Evolutionary conservation across 108 stramenopile genomes (phyloP).

Genomic region (Cyclotella distinguenda): DNA sequence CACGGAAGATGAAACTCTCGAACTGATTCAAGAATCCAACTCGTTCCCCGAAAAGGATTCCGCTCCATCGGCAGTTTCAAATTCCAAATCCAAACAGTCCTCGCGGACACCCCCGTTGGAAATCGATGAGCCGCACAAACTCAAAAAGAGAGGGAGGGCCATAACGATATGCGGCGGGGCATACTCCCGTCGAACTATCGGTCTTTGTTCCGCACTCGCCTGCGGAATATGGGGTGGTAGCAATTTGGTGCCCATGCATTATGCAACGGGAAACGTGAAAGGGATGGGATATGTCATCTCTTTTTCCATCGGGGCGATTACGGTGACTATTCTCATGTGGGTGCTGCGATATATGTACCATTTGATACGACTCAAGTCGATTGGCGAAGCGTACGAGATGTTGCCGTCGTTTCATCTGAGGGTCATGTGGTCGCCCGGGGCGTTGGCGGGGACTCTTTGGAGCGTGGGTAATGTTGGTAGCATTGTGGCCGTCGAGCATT

Average conservation of each 20-base stretch:
- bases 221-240: slow-evolving; percentile 53
- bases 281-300: slow-evolving; percentile 70
- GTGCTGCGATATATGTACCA: slow-evolving; percentile 48
- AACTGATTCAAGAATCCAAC: slow-evolving; percentile 11
- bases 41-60: slow-evolving; percentile 6
- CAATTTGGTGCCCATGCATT: slow-evolving; percentile 58
- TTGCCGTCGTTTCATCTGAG: slow-evolving; percentile 55
- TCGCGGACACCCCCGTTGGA: slow-evolving; percentile 8
- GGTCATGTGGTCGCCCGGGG: slow-evolving; percentile 61
- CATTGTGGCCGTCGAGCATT: slow-evolving; percentile 68
- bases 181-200: slow-evolving; percentile 26
- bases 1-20: slow-evolving; percentile 16
- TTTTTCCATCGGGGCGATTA: slow-evolving; percentile 67
- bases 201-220: slow-evolving; percentile 34
- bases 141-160: background rate
- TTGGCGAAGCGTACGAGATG: slow-evolving; percentile 26
- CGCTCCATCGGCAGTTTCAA: background rate
- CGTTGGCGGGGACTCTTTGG: slow-evolving; percentile 47
- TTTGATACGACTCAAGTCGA: slow-evolving; percentile 11
- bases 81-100: background rate
- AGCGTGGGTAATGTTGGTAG: slow-evolving; percentile 75
- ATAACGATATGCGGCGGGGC: slow-evolving; percentile 25
- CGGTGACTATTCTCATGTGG: slow-evolving; percentile 64
- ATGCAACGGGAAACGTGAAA: slow-evolving; percentile 40
- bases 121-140: background rate